Percentiles rank a stretch among this genome's conserved stretches.
Conservation (phyloP, 306 rosid genomes). For the Lagenaria siceraria region DNA sequence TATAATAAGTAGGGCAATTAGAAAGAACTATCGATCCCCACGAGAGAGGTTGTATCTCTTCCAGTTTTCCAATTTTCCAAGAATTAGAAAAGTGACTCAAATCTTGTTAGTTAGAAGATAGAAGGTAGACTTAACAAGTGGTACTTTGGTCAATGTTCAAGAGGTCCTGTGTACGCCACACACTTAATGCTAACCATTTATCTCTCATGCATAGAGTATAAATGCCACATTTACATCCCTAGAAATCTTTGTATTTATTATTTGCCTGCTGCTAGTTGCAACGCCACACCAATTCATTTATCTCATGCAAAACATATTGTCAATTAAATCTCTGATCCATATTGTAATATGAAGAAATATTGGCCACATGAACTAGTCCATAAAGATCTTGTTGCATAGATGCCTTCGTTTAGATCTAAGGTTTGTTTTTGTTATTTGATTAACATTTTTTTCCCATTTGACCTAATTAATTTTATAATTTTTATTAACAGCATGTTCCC, state of each 20-base stretch:
- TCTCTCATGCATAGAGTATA: background rate
- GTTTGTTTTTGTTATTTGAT: slow-evolving; percentile 1
- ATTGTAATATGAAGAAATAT: background rate
- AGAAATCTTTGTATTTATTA: background rate
- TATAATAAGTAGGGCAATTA: no score
- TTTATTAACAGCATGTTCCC: slow-evolving; percentile 72
- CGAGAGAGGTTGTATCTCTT: no score
- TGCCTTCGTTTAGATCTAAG: background rate
- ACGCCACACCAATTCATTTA: background rate
- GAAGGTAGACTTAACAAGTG: background rate
- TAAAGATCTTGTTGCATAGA: background rate
- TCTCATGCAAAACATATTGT: background rate
- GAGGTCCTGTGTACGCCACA: background rate
- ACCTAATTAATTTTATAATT: background rate
- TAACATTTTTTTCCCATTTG: background rate
- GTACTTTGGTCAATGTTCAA: background rate
- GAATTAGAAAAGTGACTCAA: no score
- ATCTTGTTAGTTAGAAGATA: background rate
- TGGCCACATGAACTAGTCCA: background rate
- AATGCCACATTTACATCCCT: background rate
- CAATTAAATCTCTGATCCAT: background rate
- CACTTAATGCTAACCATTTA: background rate
- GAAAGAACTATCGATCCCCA: no score
- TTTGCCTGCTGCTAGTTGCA: background rate
- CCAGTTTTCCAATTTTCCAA: no score